Evolutionary conservation across 2,329 filamentous ascomycete species (phyloP).

Genomic region (Thelonectria rubi): DNA sequence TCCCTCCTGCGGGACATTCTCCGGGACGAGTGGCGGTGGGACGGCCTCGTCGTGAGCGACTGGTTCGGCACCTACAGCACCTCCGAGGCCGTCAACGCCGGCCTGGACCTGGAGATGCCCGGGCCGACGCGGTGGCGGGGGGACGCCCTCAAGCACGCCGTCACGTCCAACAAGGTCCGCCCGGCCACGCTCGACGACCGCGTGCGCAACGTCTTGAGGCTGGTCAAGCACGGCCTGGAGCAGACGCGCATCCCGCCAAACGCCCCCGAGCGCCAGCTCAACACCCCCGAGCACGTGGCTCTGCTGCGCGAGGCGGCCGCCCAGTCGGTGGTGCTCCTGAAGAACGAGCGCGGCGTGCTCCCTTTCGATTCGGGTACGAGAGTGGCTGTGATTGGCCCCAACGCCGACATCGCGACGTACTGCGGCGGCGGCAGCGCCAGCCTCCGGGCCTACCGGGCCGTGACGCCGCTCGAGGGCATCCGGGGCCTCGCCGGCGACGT

Average conservation of each 20-base stretch:
- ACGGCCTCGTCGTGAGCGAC: slow-evolving; percentile 48
- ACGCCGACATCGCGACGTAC: slow-evolving; percentile 52
- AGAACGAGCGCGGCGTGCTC: slow-evolving; percentile 23
- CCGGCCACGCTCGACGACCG: slow-evolving; percentile 40
- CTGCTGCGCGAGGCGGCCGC: slow-evolving; percentile 54
- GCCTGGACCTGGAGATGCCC: slow-evolving; percentile 50
- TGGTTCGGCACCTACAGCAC: slow-evolving; percentile 48
- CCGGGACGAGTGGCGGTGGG: slow-evolving; percentile 46
- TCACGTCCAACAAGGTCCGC: slow-evolving; percentile 43
- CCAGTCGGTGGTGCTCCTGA: slow-evolving; percentile 66
- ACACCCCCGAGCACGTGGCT: slow-evolving; percentile 38
- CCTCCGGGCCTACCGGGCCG: slow-evolving; percentile 44
- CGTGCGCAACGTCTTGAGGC: slow-evolving; percentile 45
- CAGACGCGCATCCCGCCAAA: slow-evolving; percentile 24
- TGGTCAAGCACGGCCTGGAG: slow-evolving; percentile 41
- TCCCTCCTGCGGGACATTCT: slow-evolving; percentile 40
- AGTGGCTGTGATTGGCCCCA: slow-evolving; percentile 63
- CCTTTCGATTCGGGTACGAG: slow-evolving; percentile 15
- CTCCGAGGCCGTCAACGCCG: slow-evolving; percentile 42
- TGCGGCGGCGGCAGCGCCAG: slow-evolving; percentile 47
- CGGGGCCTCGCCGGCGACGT: slow-evolving; percentile 32
- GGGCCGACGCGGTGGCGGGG: slow-evolving; percentile 44
- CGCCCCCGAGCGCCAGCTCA: slow-evolving; percentile 27
- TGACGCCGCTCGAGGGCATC: slow-evolving; percentile 46
- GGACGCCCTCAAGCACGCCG: slow-evolving; percentile 34